These are phyloP conservation scores for Pseudoscleropodium purum DNA, from an alignment of 225 moss, liverwort and hornwort species.

Conservation along the genomic window DNA sequence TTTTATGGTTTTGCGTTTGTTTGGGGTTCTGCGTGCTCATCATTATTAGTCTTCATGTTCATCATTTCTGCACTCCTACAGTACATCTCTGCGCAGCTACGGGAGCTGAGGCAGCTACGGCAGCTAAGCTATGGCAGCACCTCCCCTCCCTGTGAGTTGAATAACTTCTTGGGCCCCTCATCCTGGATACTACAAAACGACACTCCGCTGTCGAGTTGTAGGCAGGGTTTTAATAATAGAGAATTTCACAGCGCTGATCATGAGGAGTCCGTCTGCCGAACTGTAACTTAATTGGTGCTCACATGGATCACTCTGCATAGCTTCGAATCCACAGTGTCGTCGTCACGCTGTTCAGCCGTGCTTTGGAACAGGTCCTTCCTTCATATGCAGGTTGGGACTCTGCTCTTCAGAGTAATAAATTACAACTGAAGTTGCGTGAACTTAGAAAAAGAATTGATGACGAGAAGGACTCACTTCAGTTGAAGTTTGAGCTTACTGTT, in stretches of 20 bases:
- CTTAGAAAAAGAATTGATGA: neutral
- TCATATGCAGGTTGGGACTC: neutral
- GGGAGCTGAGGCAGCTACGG: neutral
- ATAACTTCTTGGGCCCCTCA: neutral
- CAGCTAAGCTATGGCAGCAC: neutral
- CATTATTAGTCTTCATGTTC: neutral
- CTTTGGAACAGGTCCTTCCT: neutral
- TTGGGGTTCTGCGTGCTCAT: conserved; percentile 1
- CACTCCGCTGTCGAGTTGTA: neutral
- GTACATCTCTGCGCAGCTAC: neutral
- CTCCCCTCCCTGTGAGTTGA: neutral
- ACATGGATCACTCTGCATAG: neutral
- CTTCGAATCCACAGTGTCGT: neutral
- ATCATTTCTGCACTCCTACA: neutral
- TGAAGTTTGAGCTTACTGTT: neutral
- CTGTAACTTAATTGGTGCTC: neutral
- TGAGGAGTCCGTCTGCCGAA: neutral
- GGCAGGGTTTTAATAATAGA: neutral
- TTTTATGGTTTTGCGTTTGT: neutral
- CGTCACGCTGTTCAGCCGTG: neutral
- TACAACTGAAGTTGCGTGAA: neutral
- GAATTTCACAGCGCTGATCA: neutral
- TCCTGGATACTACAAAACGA: neutral
- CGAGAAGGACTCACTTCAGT: neutral
- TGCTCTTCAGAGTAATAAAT: neutral